A percentile compares a stretch with the other conserved stretches of the same genome.
Evolutionary conservation across 768 basidiomycete species (phyloP).

Genomic region (Trametes cinnabarina): DNA sequence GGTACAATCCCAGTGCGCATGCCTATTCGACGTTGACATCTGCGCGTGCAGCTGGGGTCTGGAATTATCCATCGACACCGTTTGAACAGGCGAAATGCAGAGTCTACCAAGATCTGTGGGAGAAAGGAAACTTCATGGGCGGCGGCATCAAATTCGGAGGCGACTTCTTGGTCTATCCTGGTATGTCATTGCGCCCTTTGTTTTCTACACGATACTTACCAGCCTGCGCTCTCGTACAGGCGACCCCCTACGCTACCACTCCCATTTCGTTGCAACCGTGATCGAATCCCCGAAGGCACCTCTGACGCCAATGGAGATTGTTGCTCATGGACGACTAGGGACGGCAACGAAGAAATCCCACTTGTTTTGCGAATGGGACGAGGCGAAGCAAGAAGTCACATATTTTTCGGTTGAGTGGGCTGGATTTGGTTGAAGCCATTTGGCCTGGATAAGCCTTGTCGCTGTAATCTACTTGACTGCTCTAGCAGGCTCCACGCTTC

Average conservation of each 20-base stretch:
- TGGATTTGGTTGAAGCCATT: constrained; percentile 64
- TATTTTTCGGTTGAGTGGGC: constrained; percentile 90
- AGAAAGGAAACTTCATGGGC: constrained; percentile 84
- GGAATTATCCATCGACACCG: constrained; percentile 68
- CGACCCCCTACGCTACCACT: constrained; percentile 94
- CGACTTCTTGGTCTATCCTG: constrained; percentile 95
- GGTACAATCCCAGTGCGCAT: constrained; percentile 55
- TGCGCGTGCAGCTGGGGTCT: constrained; percentile 68
- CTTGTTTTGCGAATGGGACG: constrained; percentile 86
- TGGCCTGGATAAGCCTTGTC: neutral
- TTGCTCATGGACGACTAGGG: constrained; percentile 92
- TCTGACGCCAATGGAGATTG: constrained; percentile 87
- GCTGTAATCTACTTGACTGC: neutral
- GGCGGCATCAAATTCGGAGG: constrained; percentile 93
- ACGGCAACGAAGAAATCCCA: constrained; percentile 98
- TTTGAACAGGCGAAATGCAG: constrained; percentile 73
- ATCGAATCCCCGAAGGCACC: constrained; percentile 56
- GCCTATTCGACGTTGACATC: constrained; percentile 55
- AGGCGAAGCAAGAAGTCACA: constrained; percentile 58
- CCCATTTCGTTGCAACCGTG: constrained; percentile 89
- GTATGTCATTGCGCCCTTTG: constrained; percentile 40
- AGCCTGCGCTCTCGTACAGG: constrained; percentile 43
- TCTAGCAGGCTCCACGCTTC: no score
- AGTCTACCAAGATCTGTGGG: constrained; percentile 80
- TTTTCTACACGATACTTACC: neutral